phyloP scores from a whole-genome alignment of 208 protist species.

The Sergeia podlipaevii region DNA sequence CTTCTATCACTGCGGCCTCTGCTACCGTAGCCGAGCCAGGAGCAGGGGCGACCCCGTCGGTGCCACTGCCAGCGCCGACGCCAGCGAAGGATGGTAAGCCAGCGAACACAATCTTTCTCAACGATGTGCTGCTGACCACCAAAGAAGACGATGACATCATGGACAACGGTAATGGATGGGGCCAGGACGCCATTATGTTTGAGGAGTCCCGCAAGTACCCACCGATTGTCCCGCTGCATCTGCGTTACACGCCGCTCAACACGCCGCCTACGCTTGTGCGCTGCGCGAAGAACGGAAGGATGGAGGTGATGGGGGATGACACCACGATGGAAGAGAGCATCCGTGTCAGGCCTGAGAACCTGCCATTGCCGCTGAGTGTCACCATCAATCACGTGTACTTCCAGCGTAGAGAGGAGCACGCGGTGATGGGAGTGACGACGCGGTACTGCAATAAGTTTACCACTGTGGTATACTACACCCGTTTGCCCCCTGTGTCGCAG shows the following conservation, averaged over 20 bases:
- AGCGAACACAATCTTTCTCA: constrained; percentile 68
- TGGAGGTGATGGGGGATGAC: constrained; percentile 40
- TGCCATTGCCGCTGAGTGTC: constrained; percentile 84
- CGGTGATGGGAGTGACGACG: constrained; percentile 83
- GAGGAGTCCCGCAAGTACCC: constrained; percentile 86
- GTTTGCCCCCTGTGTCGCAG: constrained; percentile 27
- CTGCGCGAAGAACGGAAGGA: constrained; percentile 50
- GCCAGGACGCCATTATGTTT: constrained; percentile 78
- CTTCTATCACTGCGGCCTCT: constrained; percentile 4
- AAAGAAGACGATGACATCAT: constrained; percentile 81
- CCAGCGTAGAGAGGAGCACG: constrained; percentile 83
- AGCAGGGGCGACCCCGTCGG: neutral
- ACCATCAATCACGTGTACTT: constrained; percentile 94
- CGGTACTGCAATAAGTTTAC: constrained; percentile 90
- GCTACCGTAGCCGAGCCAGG: constrained; percentile 2
- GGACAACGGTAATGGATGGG: constrained; percentile 76
- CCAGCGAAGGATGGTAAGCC: constrained; percentile 45
- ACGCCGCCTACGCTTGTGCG: constrained; percentile 88
- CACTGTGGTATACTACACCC: constrained; percentile 87
- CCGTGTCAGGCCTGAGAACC: constrained; percentile 55
- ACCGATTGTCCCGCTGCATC: constrained; percentile 84
- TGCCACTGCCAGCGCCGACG: constrained; percentile 21
- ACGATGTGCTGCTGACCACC: constrained; percentile 63
- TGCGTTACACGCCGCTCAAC: constrained; percentile 90
- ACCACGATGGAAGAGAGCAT: constrained; percentile 24